These are phyloP conservation scores for Parathielavia appendiculata DNA, from an alignment of 495 filamentous ascomycete species.

Conservation along the genomic window DNA sequence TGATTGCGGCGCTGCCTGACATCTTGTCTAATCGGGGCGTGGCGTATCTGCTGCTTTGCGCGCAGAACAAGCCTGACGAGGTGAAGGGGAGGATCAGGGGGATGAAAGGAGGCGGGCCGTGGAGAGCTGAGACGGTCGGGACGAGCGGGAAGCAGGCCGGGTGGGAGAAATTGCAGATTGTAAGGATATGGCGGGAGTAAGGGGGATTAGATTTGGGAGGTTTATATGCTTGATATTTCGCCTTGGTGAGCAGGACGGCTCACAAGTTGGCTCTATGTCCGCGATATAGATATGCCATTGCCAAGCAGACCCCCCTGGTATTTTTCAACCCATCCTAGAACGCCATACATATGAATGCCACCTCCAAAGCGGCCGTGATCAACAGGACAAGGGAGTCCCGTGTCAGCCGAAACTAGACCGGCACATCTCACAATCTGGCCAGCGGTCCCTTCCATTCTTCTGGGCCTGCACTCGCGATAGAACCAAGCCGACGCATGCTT, in stretches of 20 bases:
- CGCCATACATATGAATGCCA: not conserved
- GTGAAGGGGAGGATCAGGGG: slow-evolving; percentile 60
- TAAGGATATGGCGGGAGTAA: slow-evolving; percentile 64
- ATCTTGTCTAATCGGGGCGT: slow-evolving; percentile 65
- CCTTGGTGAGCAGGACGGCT: not conserved
- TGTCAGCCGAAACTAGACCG: not conserved
- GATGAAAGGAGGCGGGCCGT: slow-evolving; percentile 33
- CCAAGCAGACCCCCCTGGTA: not conserved
- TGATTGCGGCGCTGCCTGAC: slow-evolving; percentile 61
- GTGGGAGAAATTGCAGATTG: slow-evolving; percentile 83
- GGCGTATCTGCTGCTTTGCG: slow-evolving; percentile 84
- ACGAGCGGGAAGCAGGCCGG: slow-evolving; percentile 79
- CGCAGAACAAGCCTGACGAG: slow-evolving; percentile 73
- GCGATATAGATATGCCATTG: not conserved
- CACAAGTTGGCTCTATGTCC: slow-evolving; percentile 1
- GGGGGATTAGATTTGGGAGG: too few species aligned
- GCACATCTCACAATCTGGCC: not conserved
- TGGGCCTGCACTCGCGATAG: not conserved
- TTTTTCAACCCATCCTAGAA: slow-evolving; percentile 13
- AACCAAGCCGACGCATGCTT: not conserved
- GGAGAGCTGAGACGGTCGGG: slow-evolving; percentile 75
- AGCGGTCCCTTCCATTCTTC: not conserved
- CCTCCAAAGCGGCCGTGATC: not conserved
- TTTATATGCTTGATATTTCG: not conserved
- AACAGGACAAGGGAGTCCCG: not conserved